Conservation (phyloP, 805 yeast species). For the Candida jianshihensis region DNA sequence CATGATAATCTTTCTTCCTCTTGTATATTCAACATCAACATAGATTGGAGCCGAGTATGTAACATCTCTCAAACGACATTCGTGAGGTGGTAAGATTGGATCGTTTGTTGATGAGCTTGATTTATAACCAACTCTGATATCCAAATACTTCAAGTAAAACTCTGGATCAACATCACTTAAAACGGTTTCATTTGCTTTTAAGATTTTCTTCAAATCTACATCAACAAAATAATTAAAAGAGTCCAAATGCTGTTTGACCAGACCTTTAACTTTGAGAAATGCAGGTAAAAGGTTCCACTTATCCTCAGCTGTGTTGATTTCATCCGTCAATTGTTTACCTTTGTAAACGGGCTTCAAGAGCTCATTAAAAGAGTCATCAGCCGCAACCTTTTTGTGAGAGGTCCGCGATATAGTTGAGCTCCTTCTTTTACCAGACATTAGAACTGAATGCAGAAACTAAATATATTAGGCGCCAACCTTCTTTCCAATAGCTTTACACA, state of each 20-base stretch:
- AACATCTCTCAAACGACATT: conserved; percentile 88
- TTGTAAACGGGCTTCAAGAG: conserved; percentile 73
- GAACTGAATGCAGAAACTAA: no score
- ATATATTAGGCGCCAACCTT: background rate
- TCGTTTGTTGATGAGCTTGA: conserved; percentile 50
- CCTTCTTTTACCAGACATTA: conserved; percentile 22
- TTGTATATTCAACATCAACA: conserved; percentile 94
- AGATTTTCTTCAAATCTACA: conserved; percentile 85
- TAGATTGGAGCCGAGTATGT: conserved; percentile 93
- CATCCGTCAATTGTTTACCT: conserved; percentile 84
- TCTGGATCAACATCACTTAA: conserved; percentile 96
- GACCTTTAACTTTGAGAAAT: conserved; percentile 87
- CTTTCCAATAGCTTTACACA: background rate
- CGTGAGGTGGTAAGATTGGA: conserved; percentile 80
- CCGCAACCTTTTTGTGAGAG: conserved; percentile 15
- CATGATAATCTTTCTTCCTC: conserved; percentile 88
- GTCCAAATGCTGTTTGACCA: conserved; percentile 95
- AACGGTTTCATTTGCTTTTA: conserved; percentile 82
- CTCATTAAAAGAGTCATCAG: conserved; percentile 65
- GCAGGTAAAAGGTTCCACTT: conserved; percentile 98
- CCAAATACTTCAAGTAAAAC: conserved; percentile 86
- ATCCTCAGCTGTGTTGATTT: conserved; percentile 85
- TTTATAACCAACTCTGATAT: conserved; percentile 83
- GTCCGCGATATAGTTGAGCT: conserved; percentile 10
- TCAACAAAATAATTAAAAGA: conserved; percentile 98